A percentile compares a stretch with the other conserved stretches of the same genome.
phyloP scores from a whole-genome alignment of 139 green algal genomes.

The Chlamydomonas eustigma region DNA sequence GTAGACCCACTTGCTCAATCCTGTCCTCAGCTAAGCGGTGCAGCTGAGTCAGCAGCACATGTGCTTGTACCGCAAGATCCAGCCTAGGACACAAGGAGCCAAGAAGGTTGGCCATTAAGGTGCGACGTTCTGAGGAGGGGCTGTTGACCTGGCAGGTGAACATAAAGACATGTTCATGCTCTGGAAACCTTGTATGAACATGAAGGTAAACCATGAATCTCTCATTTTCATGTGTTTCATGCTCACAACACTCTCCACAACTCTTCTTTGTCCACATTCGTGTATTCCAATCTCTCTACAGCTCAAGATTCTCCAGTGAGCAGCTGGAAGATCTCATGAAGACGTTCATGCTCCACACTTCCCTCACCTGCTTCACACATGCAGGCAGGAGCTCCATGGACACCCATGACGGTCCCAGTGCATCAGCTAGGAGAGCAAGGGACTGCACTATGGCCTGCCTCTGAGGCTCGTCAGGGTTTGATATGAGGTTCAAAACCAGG shows the following conservation, averaged over 20 bases:
- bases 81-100: conserved; percentile 7
- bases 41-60: conserved; percentile 30
- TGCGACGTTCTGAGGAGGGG: conserved; percentile 25
- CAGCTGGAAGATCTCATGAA: too few species aligned
- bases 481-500: conserved; percentile 21
- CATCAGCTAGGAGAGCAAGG: conserved; percentile 12
- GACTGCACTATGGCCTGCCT: conserved; percentile 20
- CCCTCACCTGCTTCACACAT: conserved; percentile 30
- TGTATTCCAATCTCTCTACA: too few species aligned
- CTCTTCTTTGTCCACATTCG: too few species aligned
- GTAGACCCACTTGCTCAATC: conserved; percentile 18
- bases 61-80: conserved; percentile 20
- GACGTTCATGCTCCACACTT: too few species aligned
- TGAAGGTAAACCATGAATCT: too few species aligned
- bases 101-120: conserved; percentile 29
- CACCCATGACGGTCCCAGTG: conserved; percentile 28
- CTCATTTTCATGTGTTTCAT: too few species aligned
- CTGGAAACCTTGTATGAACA: too few species aligned
- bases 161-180: too few species aligned
- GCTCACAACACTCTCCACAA: too few species aligned
- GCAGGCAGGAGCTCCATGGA: conserved; percentile 24
- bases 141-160: conserved; percentile 12
- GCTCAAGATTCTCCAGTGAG: too few species aligned
- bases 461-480: conserved; percentile 27
- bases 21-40: conserved; percentile 30